Percentiles rank a stretch among this genome's conserved stretches.
These are phyloP conservation scores for Odonthalia washingtoniensis DNA, from an alignment of 31 red algal species.

Conservation along the genomic window DNA sequence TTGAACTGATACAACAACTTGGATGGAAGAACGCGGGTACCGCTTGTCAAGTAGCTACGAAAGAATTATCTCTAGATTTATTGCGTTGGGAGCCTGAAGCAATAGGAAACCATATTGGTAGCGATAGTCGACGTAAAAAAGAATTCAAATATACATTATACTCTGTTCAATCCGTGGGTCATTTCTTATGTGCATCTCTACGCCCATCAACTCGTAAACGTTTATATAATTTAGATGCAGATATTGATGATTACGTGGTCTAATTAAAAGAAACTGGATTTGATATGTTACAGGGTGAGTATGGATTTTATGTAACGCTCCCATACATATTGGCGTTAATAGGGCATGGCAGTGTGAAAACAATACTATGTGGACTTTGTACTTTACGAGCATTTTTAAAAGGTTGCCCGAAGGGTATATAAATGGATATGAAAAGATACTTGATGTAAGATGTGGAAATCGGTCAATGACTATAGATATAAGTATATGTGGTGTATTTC, in stretches of 20 bases:
- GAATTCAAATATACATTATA: slow-evolving; percentile 60
- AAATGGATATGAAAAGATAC: slow-evolving; percentile 44
- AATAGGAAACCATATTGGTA: slow-evolving; percentile 61
- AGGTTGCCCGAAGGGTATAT: slow-evolving; percentile 38
- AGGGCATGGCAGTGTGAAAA: too few relatives aligned
- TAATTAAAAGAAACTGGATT: slow-evolving; percentile 58
- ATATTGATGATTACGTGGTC: slow-evolving; percentile 23
- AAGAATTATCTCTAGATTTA: slow-evolving; percentile 33
- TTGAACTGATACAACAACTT: slow-evolving; percentile 41
- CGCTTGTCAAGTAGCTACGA: slow-evolving; percentile 65
- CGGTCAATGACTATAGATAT: slow-evolving; percentile 39
- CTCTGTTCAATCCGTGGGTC: slow-evolving; percentile 45
- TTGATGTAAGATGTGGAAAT: slow-evolving; percentile 45
- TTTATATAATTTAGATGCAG: neutral
- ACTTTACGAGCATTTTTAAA: too few relatives aligned
- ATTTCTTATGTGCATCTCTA: slow-evolving; percentile 54
- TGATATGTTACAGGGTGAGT: slow-evolving; percentile 41
- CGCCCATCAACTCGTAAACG: slow-evolving; percentile 41
- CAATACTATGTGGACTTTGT: too few relatives aligned
- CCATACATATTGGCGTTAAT: slow-evolving; percentile 57
- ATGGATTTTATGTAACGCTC: slow-evolving; percentile 60
- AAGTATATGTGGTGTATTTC: slow-evolving; percentile 50
- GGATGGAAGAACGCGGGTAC: slow-evolving; percentile 64
- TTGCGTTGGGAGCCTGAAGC: slow-evolving; percentile 7
- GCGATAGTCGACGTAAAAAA: slow-evolving; percentile 47